A percentile compares a stretch with the other conserved stretches of the same genome.
Evolutionary conservation across 768 basidiomycete species (phyloP).

Genomic region (Tulasnella sp.): DNA sequence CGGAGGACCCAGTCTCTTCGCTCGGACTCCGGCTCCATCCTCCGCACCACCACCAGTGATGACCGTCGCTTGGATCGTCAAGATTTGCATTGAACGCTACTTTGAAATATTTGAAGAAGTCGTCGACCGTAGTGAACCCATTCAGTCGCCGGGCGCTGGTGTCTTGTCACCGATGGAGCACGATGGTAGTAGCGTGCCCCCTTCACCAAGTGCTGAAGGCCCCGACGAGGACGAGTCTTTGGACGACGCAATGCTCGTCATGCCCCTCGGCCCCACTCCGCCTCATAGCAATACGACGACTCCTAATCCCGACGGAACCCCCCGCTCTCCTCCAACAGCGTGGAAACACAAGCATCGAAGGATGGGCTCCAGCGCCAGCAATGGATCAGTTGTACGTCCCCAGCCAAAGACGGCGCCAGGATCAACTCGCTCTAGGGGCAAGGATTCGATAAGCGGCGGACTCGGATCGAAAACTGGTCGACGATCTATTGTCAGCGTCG

Average conservation of each 20-base stretch:
- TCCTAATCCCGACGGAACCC: constrained; percentile 1
- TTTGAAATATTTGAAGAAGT: constrained; percentile 82
- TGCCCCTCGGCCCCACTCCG: constrained; percentile 43
- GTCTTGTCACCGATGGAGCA: constrained; percentile 1
- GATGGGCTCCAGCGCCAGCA: constrained; percentile 27
- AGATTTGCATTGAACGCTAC: constrained; percentile 72
- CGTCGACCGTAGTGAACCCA: constrained; percentile 48
- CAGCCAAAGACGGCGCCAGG: constrained; percentile 26
- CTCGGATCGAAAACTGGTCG: constrained; percentile 38
- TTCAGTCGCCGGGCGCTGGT: constrained; percentile 12
- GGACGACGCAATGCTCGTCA: constrained; percentile 66
- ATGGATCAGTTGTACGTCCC: constrained; percentile 31
- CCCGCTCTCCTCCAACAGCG: constrained; percentile 7
- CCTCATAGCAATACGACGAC: not conserved
- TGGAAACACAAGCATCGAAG: constrained; percentile 10
- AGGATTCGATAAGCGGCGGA: constrained; percentile 26
- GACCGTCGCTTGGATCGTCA: constrained; percentile 63
- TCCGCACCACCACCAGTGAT: constrained; percentile 26
- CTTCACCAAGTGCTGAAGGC: constrained; percentile 24
- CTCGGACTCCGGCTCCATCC: constrained; percentile 8
- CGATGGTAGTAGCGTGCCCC: constrained; percentile 3
- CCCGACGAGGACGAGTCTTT: constrained; percentile 58
- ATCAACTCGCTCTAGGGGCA: constrained; percentile 17
- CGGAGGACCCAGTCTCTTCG: constrained; percentile 36
- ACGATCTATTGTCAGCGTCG: constrained; percentile 59